Conservation (phyloP, 106 monocot species). For the Platanthera zijinensis region DNA sequence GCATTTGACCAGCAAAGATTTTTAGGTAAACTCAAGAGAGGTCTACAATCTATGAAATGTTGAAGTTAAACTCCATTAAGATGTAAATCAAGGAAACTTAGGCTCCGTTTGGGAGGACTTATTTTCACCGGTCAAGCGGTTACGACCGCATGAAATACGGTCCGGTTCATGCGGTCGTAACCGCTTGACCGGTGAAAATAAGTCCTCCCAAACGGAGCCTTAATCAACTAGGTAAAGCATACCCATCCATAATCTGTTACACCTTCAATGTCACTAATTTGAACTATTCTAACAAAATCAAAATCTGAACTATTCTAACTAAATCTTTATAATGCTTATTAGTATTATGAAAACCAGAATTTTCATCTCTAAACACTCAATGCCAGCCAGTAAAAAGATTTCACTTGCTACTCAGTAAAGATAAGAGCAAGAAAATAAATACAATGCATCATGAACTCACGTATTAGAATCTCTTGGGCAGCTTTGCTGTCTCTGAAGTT, state of each 20-base stretch:
- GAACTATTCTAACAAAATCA: too few relatives aligned
- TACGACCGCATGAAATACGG: too few relatives aligned
- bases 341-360: not conserved
- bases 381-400: not conserved
- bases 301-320: not conserved
- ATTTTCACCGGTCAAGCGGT: too few relatives aligned
- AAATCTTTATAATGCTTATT: not conserved
- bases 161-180: too few relatives aligned
- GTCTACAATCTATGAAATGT: too few relatives aligned
- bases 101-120: too few relatives aligned
- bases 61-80: not conserved
- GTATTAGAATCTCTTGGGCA: constrained; percentile 21
- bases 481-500: constrained; percentile 23
- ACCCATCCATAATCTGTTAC: not conserved
- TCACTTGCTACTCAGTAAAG: not conserved
- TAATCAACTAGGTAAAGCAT: not conserved
- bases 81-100: not conserved
- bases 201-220: too few relatives aligned
- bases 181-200: too few relatives aligned
- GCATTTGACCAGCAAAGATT: too few relatives aligned
- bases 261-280: not conserved
- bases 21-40: too few relatives aligned
- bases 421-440: not conserved
- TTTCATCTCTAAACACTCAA: not conserved
- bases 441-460: constrained; percentile 11